phyloP scores from a whole-genome alignment of 2,329 filamentous ascomycete genomes.

The Apiospora arundinis region DNA sequence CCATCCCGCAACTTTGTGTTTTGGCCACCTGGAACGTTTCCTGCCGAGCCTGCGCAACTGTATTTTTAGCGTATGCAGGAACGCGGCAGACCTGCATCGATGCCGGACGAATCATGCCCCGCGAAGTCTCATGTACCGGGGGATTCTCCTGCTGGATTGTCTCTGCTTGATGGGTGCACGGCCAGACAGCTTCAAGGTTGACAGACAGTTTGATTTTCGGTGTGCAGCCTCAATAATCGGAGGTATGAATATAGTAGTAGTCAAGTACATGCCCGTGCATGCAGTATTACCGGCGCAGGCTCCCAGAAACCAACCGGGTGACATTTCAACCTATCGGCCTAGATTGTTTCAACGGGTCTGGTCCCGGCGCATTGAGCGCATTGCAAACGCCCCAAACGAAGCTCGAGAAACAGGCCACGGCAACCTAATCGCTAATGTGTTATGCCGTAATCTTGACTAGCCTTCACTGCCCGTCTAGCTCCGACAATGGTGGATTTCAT shows the following conservation, averaged over 20 bases:
- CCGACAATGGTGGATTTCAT: conserved; percentile 9
- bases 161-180: too few relatives aligned
- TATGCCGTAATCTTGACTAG: conserved; percentile 17
- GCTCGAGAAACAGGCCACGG: conserved; percentile 10
- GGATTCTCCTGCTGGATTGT: not conserved
- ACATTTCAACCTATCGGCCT: not conserved
- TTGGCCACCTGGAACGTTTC: conserved; percentile 15
- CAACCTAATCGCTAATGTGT: conserved; percentile 10
- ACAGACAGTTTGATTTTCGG: not conserved
- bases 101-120: not conserved
- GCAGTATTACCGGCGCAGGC: not conserved
- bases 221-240: not conserved
- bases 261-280: too few relatives aligned
- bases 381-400: conserved; percentile 13
- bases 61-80: conserved; percentile 16
- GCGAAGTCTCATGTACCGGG: not conserved
- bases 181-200: too few relatives aligned
- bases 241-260: not conserved
- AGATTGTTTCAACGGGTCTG: not conserved
- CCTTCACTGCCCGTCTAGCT: conserved; percentile 9
- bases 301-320: not conserved
- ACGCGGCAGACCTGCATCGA: conserved; percentile 13
- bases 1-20: conserved; percentile 14
- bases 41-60: conserved; percentile 3
- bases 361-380: not conserved